A percentile compares a stretch with the other conserved stretches of the same genome.
These are phyloP conservation scores for Barnettozyma hawaiiensis DNA, from an alignment of 1,139 yeast species.

Conservation along the genomic window DNA sequence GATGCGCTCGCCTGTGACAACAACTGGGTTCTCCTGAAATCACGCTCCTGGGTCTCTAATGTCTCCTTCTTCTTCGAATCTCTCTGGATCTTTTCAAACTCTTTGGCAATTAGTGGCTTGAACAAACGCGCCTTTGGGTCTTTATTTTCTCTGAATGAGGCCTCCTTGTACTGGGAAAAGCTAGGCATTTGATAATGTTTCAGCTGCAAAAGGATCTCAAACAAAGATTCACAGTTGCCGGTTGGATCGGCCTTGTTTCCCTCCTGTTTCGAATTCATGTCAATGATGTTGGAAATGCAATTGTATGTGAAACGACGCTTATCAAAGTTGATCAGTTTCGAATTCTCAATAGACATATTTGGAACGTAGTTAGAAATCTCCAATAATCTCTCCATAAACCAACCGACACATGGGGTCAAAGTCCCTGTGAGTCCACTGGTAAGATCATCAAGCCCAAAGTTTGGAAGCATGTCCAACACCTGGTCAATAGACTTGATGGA, in stretches of 20 bases:
- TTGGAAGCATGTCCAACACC: conserved; percentile 31
- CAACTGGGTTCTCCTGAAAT: conserved; percentile 27
- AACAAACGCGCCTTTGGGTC: conserved; percentile 39
- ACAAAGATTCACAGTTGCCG: conserved; percentile 13
- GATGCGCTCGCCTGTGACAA: conserved; percentile 24
- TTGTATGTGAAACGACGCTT: conserved; percentile 61
- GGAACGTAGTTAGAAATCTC: conserved; percentile 67
- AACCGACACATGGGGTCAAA: conserved; percentile 81
- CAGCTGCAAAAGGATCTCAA: conserved; percentile 24
- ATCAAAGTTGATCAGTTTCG: conserved; percentile 58
- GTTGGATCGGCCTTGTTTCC: conserved; percentile 5
- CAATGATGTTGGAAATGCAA: conserved; percentile 45
- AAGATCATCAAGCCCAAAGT: conserved; percentile 37
- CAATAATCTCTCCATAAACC: conserved; percentile 56
- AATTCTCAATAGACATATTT: conserved; percentile 54
- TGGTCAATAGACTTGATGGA: conserved; percentile 21
- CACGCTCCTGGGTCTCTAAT: conserved; percentile 36
- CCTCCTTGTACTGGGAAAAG: conserved; percentile 31
- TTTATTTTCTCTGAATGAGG: conserved; percentile 39
- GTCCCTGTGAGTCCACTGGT: conserved; percentile 47
- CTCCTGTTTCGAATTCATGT: conserved; percentile 29
- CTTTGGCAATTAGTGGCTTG: conserved; percentile 39
- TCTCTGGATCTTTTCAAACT: conserved; percentile 45
- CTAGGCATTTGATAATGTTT: conserved; percentile 16
- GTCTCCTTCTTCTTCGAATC: conserved; percentile 43